Evolutionary conservation across 441 rosid genomes (phyloP).

Genomic region (Mallotus japonicus): DNA sequence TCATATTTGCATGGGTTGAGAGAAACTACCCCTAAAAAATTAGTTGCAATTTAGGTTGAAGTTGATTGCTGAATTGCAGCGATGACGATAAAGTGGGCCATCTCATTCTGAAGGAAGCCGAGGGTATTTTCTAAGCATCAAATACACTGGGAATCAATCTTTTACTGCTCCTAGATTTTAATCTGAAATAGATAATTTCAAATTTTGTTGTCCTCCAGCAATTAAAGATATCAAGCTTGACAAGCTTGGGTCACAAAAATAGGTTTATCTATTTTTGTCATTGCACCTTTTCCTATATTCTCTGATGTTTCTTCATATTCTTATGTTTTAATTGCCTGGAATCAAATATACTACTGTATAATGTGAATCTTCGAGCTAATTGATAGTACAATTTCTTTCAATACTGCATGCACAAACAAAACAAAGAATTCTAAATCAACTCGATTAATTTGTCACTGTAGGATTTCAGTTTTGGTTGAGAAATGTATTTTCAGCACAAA

Average conservation of each 20-base stretch:
- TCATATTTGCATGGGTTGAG: background rate
- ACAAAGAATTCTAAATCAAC: background rate
- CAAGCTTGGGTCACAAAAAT: background rate
- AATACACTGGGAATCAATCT: background rate
- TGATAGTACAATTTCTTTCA: background rate
- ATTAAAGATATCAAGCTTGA: background rate
- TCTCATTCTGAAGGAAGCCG: no score
- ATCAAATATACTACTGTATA: no score
- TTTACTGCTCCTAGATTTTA: background rate
- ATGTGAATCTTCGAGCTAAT: background rate
- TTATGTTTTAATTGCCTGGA: no score
- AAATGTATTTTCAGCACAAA: no score
- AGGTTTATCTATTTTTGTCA: no score
- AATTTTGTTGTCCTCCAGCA: background rate
- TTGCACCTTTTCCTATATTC: no score
- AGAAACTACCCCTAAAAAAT: background rate
- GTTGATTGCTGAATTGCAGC: background rate
- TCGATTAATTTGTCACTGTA: background rate
- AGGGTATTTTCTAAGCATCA: background rate
- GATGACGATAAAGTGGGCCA: background rate
- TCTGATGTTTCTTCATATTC: no score
- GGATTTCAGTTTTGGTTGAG: background rate
- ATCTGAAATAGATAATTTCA: background rate
- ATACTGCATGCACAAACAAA: background rate
- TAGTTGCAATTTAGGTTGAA: background rate